Conservation (phyloP, 352 stramenopile genomes). For the Pythium aristosporum region DNA sequence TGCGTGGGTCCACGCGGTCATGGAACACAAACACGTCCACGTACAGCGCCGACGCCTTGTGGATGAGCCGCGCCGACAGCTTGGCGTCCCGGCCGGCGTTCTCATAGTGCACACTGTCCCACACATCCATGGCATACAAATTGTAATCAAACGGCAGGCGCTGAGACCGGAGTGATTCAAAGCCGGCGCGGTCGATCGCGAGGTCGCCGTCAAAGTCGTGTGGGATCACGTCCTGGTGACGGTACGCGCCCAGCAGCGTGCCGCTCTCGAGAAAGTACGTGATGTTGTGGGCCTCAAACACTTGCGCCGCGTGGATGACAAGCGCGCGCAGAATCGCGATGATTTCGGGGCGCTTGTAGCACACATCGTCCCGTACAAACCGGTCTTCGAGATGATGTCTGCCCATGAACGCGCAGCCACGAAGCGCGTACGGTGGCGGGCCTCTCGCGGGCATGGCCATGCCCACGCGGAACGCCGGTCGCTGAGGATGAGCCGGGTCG, state of each 20-base stretch:
- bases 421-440: slow-evolving; percentile 22
- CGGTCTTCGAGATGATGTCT: slow-evolving; percentile 22
- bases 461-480: slow-evolving; percentile 11
- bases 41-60: slow-evolving; percentile 30
- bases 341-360: slow-evolving; percentile 18
- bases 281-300: slow-evolving; percentile 26
- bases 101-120: slow-evolving; percentile 19
- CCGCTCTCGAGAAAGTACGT: slow-evolving; percentile 33
- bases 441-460: slow-evolving; percentile 18
- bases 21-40: slow-evolving; percentile 35
- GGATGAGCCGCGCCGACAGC: slow-evolving; percentile 28
- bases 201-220: slow-evolving; percentile 32
- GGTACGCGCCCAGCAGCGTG: slow-evolving; percentile 29
- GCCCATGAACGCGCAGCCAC: slow-evolving; percentile 9
- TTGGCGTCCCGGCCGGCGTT: slow-evolving; percentile 20
- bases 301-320: slow-evolving; percentile 15
- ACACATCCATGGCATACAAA: slow-evolving; percentile 28
- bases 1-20: slow-evolving; percentile 13
- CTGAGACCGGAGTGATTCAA: slow-evolving; percentile 11
- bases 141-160: slow-evolving; percentile 14
- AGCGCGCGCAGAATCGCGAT: slow-evolving; percentile 29
- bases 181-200: slow-evolving; percentile 19
- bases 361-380: slow-evolving; percentile 15
- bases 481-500: background rate
- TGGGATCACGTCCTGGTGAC: slow-evolving; percentile 28